Percentiles rank a stretch among this genome's conserved stretches.
Conservation (phyloP, 2,329 filamentous ascomycete genomes). For the Aspergillus pseudotamarii region DNA sequence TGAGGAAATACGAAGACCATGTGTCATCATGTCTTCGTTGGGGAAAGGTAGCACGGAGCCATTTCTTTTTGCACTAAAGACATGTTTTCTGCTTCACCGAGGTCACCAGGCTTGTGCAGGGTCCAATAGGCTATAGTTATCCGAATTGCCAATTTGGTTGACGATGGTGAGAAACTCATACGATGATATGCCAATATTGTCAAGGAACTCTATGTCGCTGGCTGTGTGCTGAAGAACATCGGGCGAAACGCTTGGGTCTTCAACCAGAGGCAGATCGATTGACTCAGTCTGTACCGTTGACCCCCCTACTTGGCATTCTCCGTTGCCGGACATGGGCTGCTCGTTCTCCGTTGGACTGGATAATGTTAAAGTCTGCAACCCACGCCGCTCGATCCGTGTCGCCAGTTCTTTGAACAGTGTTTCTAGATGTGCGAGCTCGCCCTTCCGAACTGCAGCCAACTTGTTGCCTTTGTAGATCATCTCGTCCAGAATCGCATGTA, state of each 20-base stretch:
- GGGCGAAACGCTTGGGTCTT: background rate
- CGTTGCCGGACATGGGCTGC: background rate
- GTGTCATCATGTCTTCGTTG: no score
- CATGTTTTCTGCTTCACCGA: no score
- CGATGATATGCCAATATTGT: conserved; percentile 44
- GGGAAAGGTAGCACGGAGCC: no score
- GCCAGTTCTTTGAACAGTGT: conserved; percentile 31
- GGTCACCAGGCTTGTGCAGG: background rate
- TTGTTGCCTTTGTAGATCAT: conserved; percentile 39
- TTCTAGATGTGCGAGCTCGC: conserved; percentile 33
- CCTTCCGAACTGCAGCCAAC: conserved; percentile 33
- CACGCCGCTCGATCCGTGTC: conserved; percentile 27
- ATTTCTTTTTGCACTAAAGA: no score
- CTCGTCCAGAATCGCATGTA: conserved; percentile 35
- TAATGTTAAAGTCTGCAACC: conserved; percentile 29
- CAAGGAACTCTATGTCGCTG: conserved; percentile 33
- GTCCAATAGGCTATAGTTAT: conserved; percentile 17
- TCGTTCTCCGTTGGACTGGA: background rate
- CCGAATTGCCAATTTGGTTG: conserved; percentile 36
- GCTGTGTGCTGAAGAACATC: background rate
- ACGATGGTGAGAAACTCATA: conserved; percentile 44
- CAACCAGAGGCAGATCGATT: background rate
- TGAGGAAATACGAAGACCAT: no score
- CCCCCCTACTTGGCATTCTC: background rate
- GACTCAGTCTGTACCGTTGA: background rate